These are phyloP conservation scores for Helminthosporium solani DNA, from an alignment of 2,329 filamentous ascomycete genomes.

Conservation along the genomic window DNA sequence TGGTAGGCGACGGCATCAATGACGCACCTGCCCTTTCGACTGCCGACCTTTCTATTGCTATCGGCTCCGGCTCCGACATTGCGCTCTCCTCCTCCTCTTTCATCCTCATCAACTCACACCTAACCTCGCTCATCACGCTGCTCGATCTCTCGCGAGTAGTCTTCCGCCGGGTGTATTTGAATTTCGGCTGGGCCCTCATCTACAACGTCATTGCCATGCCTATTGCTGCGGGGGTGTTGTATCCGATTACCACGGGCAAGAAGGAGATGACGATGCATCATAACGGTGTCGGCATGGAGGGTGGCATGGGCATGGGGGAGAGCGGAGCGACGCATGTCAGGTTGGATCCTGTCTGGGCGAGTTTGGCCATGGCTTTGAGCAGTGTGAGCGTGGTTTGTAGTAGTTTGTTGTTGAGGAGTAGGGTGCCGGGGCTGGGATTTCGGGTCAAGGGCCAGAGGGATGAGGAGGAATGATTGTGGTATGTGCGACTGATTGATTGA, in stretches of 20 bases:
- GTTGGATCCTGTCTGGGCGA: conserved; percentile 81
- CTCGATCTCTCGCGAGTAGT: conserved; percentile 70
- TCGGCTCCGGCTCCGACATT: conserved; percentile 79
- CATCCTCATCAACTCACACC: conserved; percentile 71
- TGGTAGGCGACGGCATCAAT: conserved; percentile 87
- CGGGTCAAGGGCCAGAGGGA: conserved; percentile 14
- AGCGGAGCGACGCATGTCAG: conserved; percentile 56
- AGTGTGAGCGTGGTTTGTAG: conserved; percentile 86
- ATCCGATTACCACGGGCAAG: conserved; percentile 53
- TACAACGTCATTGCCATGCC: conserved; percentile 80
- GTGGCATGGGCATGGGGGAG: conserved; percentile 40
- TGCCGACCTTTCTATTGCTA: conserved; percentile 80
- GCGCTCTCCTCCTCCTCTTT: conserved; percentile 81
- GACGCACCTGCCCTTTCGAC: conserved; percentile 78
- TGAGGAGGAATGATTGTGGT: too few species aligned
- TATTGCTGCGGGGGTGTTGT: conserved; percentile 77
- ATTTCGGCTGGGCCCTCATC: conserved; percentile 81
- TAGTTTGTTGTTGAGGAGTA: conserved; percentile 68
- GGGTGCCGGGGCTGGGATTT: conserved; percentile 48
- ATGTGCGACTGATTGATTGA: conserved; percentile 14
- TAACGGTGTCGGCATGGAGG: conserved; percentile 32
- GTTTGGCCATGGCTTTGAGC: conserved; percentile 88
- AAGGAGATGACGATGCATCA: conserved; percentile 50
- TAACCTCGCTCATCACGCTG: conserved; percentile 70
- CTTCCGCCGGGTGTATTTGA: conserved; percentile 76